Evolutionary conservation across 1,139 yeast species (phyloP), one percentile per base, ranked within the genome.

Genomic region (Yamadazyma aaseri): DNA sequence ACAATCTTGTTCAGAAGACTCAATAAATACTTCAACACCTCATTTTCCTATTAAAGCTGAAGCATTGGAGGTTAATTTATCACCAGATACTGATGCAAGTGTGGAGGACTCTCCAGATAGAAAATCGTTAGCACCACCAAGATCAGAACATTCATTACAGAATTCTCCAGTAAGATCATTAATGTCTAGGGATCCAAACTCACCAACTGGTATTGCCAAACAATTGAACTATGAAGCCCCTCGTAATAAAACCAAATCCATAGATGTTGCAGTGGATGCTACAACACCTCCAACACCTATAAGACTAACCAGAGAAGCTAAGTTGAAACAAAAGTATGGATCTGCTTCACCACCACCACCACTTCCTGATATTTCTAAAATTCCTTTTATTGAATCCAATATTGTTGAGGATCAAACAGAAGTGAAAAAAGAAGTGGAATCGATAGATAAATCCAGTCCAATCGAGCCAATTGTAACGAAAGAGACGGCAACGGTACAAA

Each of bases 101-200:
- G 41, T 49, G 29, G 42, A 41, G 20, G 60, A 55, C 27, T 47
- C 49, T 4, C 52, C 58, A 15, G 51, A 49, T 25, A 39, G 40
- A 25, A 48, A 38, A 16, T 45, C 55, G 5, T 45, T 54, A 31
- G 60, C 58, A 3, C 60, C 60, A 7, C 51, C 53, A 17, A 49
- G 49, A 36, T 44, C 40, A 15, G 51, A 40, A 23, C 41, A 35
- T 11, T 50, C 51, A 3, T 12, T 28, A 6, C 36, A 35, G 9
- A 34, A 29, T 17, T 39, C 42, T 4, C 42, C 42, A 5, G 38
- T 33, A 6, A 40, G 34, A 30, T 32, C 40, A 5, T 21, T 28
- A n/a, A 6, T 15, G 17, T 12, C 11, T 45, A 17, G 58, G 48
- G 31, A 41, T 41, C 36, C 32, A 14, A 29, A 32, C 26, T 45